These are phyloP conservation scores for Penicillium sp. DNA, from an alignment of 2,329 filamentous ascomycete species.

Conservation along the genomic window DNA sequence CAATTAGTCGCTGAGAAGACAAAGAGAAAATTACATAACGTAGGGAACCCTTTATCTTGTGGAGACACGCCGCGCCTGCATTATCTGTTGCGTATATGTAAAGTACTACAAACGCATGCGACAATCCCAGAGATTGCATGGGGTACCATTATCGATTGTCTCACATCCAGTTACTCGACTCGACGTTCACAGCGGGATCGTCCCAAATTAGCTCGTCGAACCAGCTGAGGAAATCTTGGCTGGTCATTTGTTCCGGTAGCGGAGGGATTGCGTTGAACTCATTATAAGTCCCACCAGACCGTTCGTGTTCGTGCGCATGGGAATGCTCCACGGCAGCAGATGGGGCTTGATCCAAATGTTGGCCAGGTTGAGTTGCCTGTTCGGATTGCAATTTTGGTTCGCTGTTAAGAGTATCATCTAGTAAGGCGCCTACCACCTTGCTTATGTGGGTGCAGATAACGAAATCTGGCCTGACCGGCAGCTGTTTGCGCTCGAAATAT, in stretches of 20 bases:
- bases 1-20: too few species aligned
- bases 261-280: not conserved
- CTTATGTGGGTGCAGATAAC: not conserved
- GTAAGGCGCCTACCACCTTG: not conserved
- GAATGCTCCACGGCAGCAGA: too few species aligned
- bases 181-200: not conserved
- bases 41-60: too few species aligned
- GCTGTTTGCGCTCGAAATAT: not conserved
- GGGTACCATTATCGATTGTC: not conserved
- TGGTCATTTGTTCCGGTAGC: not conserved
- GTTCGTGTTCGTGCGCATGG: too few species aligned
- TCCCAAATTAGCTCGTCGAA: slow-evolving; percentile 4
- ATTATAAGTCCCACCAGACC: too few species aligned
- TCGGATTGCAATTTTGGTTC: not conserved
- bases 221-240: not conserved
- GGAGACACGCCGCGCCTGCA: too few species aligned
- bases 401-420: not conserved
- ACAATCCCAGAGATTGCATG: too few species aligned
- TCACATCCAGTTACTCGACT: not conserved
- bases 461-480: not conserved
- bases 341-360: not conserved
- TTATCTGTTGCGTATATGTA: too few species aligned
- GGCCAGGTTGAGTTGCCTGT: not conserved
- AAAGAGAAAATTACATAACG: too few species aligned
- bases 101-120: too few species aligned